These are phyloP conservation scores for Exophiala mesophila DNA, from an alignment of 2,329 filamentous ascomycete species.

Conservation along the genomic window DNA sequence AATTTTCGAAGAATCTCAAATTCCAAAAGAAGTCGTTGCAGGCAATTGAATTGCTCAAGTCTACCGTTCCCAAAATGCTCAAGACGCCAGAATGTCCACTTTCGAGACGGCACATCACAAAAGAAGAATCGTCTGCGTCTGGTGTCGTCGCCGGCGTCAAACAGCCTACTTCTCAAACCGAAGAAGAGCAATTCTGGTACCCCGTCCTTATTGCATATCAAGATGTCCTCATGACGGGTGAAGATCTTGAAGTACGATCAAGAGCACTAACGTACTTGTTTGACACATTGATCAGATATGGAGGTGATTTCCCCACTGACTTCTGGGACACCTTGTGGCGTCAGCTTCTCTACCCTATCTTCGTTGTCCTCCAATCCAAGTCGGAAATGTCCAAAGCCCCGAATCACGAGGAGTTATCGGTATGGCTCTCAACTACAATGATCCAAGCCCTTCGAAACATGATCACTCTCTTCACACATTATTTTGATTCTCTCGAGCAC, in stretches of 20 bases:
- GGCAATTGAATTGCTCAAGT: conserved; percentile 90
- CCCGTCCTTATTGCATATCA: conserved; percentile 97
- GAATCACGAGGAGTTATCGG: conserved; percentile 93
- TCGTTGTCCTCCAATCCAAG: conserved; percentile 93
- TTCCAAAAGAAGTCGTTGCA: conserved; percentile 99
- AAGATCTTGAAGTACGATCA: conserved; percentile 91
- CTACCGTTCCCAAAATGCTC: conserved; percentile 89
- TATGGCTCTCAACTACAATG: conserved; percentile 99
- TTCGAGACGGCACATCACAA: conserved; percentile 57
- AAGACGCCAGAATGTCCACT: conserved; percentile 92
- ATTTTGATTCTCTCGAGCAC: conserved; percentile 91
- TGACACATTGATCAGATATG: conserved; percentile 83
- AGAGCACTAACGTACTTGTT: conserved; percentile 92
- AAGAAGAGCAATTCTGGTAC: conserved; percentile 98
- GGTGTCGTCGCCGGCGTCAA: conserved; percentile 49
- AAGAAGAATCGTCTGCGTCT: conserved; percentile 42
- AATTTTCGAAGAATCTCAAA: conserved; percentile 97
- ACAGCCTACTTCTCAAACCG: conserved; percentile 71
- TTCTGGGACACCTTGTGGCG: conserved; percentile 99
- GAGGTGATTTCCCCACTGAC: conserved; percentile 82
- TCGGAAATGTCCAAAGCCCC: conserved; percentile 94
- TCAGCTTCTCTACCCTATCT: conserved; percentile 94
- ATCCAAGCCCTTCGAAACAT: conserved; percentile 97
- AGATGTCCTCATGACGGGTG: conserved; percentile 97
- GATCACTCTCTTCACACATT: conserved; percentile 98